Percentiles rank a stretch among this genome's conserved stretches.
phyloP scores from a whole-genome alignment of 2,329 filamentous ascomycete species.

The Hymenoscyphus salicellus region DNA sequence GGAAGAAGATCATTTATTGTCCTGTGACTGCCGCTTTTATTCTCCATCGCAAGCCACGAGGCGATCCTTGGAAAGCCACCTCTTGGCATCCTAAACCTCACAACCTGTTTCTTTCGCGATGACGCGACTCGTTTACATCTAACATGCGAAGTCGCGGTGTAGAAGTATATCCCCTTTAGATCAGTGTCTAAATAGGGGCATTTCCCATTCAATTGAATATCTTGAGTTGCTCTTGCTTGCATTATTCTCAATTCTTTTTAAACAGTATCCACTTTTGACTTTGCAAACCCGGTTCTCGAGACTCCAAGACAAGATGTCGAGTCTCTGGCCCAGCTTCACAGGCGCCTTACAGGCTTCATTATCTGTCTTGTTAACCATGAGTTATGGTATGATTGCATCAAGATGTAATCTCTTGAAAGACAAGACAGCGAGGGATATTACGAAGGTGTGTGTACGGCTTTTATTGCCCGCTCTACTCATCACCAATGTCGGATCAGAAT shows the following conservation, averaged over 20 bases:
- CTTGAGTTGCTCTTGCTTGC: neutral
- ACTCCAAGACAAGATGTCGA: conserved; percentile 16
- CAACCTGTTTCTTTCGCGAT: neutral
- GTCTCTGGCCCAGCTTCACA: conserved; percentile 39
- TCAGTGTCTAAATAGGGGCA: neutral
- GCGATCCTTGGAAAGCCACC: neutral
- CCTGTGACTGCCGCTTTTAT: no score
- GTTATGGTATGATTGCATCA: conserved; percentile 49
- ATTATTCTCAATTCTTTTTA: neutral
- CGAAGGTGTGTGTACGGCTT: conserved; percentile 49
- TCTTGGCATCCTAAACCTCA: neutral
- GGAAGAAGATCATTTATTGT: no score
- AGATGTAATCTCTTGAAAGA: conserved; percentile 49
- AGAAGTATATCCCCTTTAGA: neutral
- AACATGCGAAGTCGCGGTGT: neutral
- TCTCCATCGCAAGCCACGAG: no score
- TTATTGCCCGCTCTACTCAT: conserved; percentile 54
- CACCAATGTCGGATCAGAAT: conserved; percentile 50
- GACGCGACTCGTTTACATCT: neutral
- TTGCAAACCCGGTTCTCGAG: neutral
- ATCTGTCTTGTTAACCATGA: conserved; percentile 52
- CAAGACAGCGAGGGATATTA: conserved; percentile 49
- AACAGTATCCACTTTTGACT: neutral
- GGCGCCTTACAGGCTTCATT: conserved; percentile 54
- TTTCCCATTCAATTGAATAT: neutral